Conservation (phyloP, 768 basidiomycete species). For the Kwoniella newhampshirensis region DNA sequence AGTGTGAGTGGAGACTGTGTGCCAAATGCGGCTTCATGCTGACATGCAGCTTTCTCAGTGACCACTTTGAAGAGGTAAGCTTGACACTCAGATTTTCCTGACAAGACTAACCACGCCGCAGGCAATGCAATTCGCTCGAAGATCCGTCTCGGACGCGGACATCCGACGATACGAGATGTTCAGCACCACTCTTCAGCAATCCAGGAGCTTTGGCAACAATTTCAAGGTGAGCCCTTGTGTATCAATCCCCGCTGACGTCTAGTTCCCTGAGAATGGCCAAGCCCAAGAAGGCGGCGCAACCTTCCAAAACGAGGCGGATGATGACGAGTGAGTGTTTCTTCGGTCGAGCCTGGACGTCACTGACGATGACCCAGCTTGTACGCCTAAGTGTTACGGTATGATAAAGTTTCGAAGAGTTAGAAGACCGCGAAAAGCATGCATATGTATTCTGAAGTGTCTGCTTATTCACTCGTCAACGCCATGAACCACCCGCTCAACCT, state of each 20-base stretch:
- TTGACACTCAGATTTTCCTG: background rate
- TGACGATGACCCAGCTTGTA: conserved; percentile 59
- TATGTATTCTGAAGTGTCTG: background rate
- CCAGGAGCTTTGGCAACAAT: conserved; percentile 72
- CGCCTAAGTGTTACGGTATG: conserved; percentile 58
- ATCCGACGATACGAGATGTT: conserved; percentile 98
- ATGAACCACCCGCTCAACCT: too few species aligned
- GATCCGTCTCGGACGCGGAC: conserved; percentile 93
- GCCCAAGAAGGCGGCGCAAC: conserved; percentile 52
- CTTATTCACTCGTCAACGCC: background rate
- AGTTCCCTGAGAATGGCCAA: conserved; percentile 77
- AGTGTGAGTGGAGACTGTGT: conserved; percentile 56
- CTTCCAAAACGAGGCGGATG: conserved; percentile 72
- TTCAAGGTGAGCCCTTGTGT: conserved; percentile 62
- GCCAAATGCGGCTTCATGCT: too few species aligned
- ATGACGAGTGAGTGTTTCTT: conserved; percentile 65
- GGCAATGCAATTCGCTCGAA: conserved; percentile 95
- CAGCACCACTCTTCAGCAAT: conserved; percentile 62
- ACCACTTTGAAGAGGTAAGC: conserved; percentile 82
- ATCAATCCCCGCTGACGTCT: conserved; percentile 4
- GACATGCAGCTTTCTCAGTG: conserved; percentile 55
- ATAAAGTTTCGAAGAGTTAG: conserved; percentile 13
- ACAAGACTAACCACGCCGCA: background rate
- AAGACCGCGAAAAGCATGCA: conserved; percentile 16
- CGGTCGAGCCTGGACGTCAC: background rate